Conservation (phyloP, 1,284 basidiomycete genomes). For the Macrocybe sp. region DNA sequence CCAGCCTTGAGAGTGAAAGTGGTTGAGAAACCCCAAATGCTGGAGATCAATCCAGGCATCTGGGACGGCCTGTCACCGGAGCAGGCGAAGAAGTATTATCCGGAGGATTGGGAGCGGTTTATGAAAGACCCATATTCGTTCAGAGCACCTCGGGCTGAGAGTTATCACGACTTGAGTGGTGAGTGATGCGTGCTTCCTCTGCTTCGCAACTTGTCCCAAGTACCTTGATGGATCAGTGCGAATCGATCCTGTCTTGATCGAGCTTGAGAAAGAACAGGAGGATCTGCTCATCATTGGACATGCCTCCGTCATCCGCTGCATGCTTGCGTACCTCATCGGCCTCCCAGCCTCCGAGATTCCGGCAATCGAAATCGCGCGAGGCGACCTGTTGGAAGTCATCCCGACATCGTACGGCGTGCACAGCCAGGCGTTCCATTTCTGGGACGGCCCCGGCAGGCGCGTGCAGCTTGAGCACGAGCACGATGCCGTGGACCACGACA, state of each 20-base stretch:
- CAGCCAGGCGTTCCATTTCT: constrained; percentile 87
- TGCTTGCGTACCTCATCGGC: constrained; percentile 89
- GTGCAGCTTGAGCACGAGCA: constrained; percentile 38
- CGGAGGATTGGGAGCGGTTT: constrained; percentile 93
- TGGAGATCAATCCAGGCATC: constrained; percentile 95
- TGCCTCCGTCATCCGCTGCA: constrained; percentile 96
- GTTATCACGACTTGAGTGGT: constrained; percentile 63
- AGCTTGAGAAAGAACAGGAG: constrained; percentile 90
- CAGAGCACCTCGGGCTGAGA: constrained; percentile 88
- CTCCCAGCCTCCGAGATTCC: constrained; percentile 96
- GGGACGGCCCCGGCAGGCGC: constrained; percentile 74
- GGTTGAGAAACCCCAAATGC: constrained; percentile 92
- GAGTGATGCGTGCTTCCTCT: constrained; percentile 30
- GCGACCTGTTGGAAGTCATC: constrained; percentile 85
- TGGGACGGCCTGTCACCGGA: constrained; percentile 94
- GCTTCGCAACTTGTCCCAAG: constrained; percentile 33
- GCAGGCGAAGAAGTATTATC: constrained; percentile 86
- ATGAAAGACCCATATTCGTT: constrained; percentile 92
- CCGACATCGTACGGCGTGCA: constrained; percentile 90
- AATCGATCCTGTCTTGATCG: constrained; percentile 97
- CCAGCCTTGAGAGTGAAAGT: constrained; percentile 65
- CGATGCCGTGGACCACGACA: constrained; percentile 46
- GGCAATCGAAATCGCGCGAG: constrained; percentile 90
- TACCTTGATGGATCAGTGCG: constrained; percentile 61
- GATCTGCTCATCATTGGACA: constrained; percentile 98